These are phyloP conservation scores for Oligophagozyma castellii DNA, from an alignment of 1,139 yeast genomes.

Conservation along the genomic window DNA sequence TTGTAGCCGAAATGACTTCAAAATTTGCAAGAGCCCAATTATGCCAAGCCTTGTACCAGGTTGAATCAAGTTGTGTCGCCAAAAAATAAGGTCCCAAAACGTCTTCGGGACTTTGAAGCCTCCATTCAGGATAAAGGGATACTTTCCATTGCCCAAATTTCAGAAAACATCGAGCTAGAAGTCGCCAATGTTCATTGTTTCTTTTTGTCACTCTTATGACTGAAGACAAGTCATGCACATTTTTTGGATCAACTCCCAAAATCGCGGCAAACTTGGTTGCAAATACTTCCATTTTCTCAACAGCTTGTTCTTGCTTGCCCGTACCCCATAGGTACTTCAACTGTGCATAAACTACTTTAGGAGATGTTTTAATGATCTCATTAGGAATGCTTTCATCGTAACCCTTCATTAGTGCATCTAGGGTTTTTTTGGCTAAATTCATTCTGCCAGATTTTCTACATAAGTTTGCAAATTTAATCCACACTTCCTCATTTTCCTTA, in stretches of 20 bases:
- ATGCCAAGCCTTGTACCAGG: conserved; percentile 99
- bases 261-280: conserved; percentile 86
- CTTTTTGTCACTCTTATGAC: conserved; percentile 66
- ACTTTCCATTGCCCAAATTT: conserved; percentile 99
- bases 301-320: conserved; percentile 78
- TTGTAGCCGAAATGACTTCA: conserved; percentile 69
- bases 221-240: no score
- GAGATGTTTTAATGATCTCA: conserved; percentile 72
- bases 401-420: conserved; percentile 57
- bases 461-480: conserved; percentile 95
- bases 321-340: conserved; percentile 95
- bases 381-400: conserved; percentile 32
- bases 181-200: conserved; percentile 45
- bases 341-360: conserved; percentile 94
- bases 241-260: conserved; percentile 66
- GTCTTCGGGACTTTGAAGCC: conserved; percentile 49
- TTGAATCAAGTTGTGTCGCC: conserved; percentile 86
- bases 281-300: conserved; percentile 74
- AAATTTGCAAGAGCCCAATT: conserved; percentile 98
- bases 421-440: conserved; percentile 84
- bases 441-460: conserved; percentile 89
- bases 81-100: conserved; percentile 82
- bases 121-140: conserved; percentile 65
- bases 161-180: conserved; percentile 85
- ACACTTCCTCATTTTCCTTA: conserved; percentile 92